Evolutionary conservation across 2,329 filamentous ascomycete species (phyloP), one percentile per base, ranked within the genome.

Genomic region (Ilyonectria sp.): DNA sequence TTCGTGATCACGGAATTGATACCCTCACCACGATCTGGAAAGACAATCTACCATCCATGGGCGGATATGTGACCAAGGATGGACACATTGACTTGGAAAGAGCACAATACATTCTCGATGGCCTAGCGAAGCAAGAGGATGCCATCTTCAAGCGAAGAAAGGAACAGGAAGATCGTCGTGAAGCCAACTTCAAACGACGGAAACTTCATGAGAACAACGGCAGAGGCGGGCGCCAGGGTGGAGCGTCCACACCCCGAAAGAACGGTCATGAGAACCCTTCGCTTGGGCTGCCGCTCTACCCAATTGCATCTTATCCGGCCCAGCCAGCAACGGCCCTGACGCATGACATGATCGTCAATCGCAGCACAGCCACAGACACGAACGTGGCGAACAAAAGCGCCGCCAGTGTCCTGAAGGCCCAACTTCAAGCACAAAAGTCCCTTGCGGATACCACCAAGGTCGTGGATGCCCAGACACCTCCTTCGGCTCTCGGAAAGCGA

Each of bases 1-100:
- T 99, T 79, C 91, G 96, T 68, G 96, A 99, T 78, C 95, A 98
- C 79, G 95, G 95, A 55, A 99, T 99, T 77, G 95, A 99, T 78
- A 97, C 95, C 1, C 86, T 99, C 63, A 97, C 95, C 72, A 92
- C 94, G n/a, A 96, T 99, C 63, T 99, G 97, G 96, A 92, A 94
- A 78, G 94, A 98, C 73, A 97, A 97, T 70, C 85, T 98, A 21
- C 92, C 94, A 4, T 80, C 88, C 44, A 98, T 99, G 94, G 95
- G 94, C 52, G 96, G 96, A 13, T 99, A 98, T 80, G 88, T 99
- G 58, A 99, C 96, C 49, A 95, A 97, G 78, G 95, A 99, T 82
- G 96, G 96, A 2, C 91, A 93, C 74, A 94, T 98, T 68, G 93
- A 98, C 78, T 88, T 99, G 64, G 89, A 91, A 65, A 90, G 93